Evolutionary conservation across 2,329 filamentous ascomycete species (phyloP), one percentile per base, ranked within the genome.

Genomic region (Talaromyces sp.): DNA sequence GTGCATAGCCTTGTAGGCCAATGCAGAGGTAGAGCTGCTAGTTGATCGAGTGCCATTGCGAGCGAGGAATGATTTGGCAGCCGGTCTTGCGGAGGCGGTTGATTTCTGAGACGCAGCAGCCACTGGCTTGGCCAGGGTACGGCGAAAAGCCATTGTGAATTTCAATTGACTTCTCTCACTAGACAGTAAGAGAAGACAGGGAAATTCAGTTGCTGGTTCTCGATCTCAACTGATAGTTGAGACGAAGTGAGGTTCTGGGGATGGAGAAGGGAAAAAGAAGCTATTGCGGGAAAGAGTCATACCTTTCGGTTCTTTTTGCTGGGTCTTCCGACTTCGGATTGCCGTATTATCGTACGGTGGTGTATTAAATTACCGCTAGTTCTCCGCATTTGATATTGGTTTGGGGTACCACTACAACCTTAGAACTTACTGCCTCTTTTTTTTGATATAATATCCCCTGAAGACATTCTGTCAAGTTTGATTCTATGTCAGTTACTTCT

Each of bases 1-100:
- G 76, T 97, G 94, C 69, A 98, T 87, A 65, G 94, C 92, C 85
- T 99, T 99, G 88, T 98, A 98, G 74, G 93, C 93, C 69, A 98
- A 88, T 69, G 95, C 94, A 64, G 93, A 95, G 71, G 94, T 98
- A 64, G 93, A 96, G 81, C 88, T 79, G 58, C 76, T 78, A 2
- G 77, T 78, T 61, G 74, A 70, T 65, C 76, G 73, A 68, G 68
- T 59, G 17, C 56, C 56, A 59, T 40, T 59, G 56, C 56, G 56
- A 59, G 36, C 34, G 19, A 59, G 22, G 38, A 59, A 43, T 19
- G 56, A 59, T 45, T 38, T 43, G 22, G 56, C 22, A 3, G 36
- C 22, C 15, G 56, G 34, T 59, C 63, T 58, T 71, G 68, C 34
- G 58, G 51, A 51, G 61, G 76, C 71, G 66, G 72, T 71, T 69